phyloP scores from a whole-genome alignment of 1,284 basidiomycete species.

The Ceratobasidium sp. region DNA sequence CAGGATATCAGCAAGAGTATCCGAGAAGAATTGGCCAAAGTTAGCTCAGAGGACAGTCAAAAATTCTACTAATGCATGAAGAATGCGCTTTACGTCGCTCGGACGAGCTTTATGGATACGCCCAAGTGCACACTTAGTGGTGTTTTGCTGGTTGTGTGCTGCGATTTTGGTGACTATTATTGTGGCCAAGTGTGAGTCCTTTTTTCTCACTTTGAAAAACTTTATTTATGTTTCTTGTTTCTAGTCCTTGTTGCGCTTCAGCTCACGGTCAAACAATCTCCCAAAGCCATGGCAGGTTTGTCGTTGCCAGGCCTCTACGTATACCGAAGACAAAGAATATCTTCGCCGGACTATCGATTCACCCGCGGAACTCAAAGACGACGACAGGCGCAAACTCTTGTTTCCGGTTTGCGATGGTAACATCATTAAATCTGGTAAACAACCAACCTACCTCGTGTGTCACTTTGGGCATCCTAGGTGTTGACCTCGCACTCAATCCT shows the following conservation, averaged over 20 bases:
- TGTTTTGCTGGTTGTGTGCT: constrained; percentile 84
- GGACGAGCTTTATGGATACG: constrained; percentile 86
- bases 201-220: not conserved
- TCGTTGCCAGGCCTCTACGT: constrained; percentile 97
- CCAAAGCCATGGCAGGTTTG: constrained; percentile 96
- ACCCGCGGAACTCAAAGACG: constrained; percentile 91
- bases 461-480: constrained; percentile 94
- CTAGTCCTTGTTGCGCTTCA: constrained; percentile 92
- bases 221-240: constrained; percentile 9
- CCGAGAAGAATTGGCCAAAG: constrained; percentile 69
- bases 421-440: constrained; percentile 95
- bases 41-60: constrained; percentile 65
- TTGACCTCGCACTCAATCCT: constrained; percentile 92
- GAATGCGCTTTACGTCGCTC: constrained; percentile 86
- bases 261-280: constrained; percentile 82
- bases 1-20: constrained; percentile 84
- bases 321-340: constrained; percentile 97
- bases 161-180: constrained; percentile 87
- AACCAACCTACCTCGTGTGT: constrained; percentile 91
- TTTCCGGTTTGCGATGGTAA: constrained; percentile 98
- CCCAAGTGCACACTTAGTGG: constrained; percentile 90
- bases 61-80: constrained; percentile 82
- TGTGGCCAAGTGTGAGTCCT: constrained; percentile 83
- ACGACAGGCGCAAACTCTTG: constrained; percentile 97
- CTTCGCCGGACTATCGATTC: constrained; percentile 95